Evolutionary conservation across 2,329 filamentous ascomycete genomes (phyloP), one percentile per base, ranked within the genome.

Genomic region (Aureobasidium uvarum): DNA sequence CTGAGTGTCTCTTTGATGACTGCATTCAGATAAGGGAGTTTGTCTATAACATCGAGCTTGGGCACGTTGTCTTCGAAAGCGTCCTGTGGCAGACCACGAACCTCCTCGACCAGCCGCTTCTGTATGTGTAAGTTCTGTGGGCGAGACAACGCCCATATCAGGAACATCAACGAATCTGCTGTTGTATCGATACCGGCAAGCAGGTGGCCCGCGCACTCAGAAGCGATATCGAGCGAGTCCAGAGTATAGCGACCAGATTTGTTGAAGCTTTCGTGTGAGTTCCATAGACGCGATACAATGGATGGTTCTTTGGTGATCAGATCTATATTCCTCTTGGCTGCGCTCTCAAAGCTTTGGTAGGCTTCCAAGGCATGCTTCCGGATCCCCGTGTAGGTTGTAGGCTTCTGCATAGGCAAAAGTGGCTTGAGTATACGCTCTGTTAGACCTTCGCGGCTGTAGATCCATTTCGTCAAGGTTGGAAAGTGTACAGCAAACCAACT

Each of bases 131-230:
- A 62, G 58, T 83, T 76, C 38, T 77, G 74, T 0, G 78, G 79
- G 1, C 76, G 74, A 0, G 83, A 84, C 0, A 85, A 74, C 0
- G 78, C 73, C 79, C 81, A 84, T 16, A 84, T 73, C 0, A 80
- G 71, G 66, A 82, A 84, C 77, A 83, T 83, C 1, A 83, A 66
- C 0, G 81, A 81, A 58, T 85, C 81, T 28, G 80, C 80, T 0
- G 81, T 84, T 0, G 83, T 85, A 65, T 84, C 81, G 11, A 84
- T 82, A 0, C 82, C 83, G 0, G 82, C 83, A 0, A 82, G 74
- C 14, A 85, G 76, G 66, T 85, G 83, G 63, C 85, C 83, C 0
- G 82, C 82, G 14, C 76, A 79, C 71, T 85, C 83, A 0, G 81
- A 82, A 0, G 83, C 83, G 45, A 83, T 80, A 23, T 83, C 80